A percentile compares a stretch with the other conserved stretches of the same genome.
Evolutionary conservation across 2,329 filamentous ascomycete species (phyloP).

Genomic region (Monilinia fructigena): DNA sequence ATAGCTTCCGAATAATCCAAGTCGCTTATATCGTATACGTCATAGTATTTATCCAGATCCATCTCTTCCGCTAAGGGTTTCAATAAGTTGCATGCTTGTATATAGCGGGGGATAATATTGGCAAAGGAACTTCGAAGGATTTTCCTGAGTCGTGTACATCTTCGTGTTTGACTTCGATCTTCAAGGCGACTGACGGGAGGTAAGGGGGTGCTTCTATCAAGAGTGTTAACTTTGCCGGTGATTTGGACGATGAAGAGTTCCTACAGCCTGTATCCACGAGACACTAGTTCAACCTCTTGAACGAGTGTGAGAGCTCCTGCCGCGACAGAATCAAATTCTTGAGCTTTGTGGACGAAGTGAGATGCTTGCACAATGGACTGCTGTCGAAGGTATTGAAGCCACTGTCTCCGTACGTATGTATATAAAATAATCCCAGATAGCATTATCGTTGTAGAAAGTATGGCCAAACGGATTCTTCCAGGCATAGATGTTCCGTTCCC

Average conservation of each 20-base stretch:
- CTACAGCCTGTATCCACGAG: slow-evolving; percentile 81
- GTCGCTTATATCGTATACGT: slow-evolving; percentile 78
- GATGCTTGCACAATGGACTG: slow-evolving; percentile 70
- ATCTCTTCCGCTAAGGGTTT: slow-evolving; percentile 73
- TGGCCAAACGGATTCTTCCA: slow-evolving; percentile 56
- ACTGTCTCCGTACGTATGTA: slow-evolving; percentile 73
- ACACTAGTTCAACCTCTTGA: slow-evolving; percentile 94
- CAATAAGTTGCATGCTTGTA: slow-evolving; percentile 66
- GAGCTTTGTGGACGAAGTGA: slow-evolving; percentile 68
- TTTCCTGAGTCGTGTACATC: slow-evolving; percentile 77
- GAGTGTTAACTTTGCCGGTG: slow-evolving; percentile 25
- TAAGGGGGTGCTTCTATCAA: slow-evolving; percentile 73
- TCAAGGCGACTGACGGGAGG: slow-evolving; percentile 92
- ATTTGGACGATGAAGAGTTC: slow-evolving; percentile 38
- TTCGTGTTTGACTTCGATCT: slow-evolving; percentile 72
- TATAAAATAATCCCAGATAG: slow-evolving; percentile 61
- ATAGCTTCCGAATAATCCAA: slow-evolving; percentile 71
- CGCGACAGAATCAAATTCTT: slow-evolving; percentile 76
- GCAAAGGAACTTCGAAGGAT: slow-evolving; percentile 69
- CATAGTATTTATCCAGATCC: slow-evolving; percentile 88
- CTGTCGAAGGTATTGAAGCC: slow-evolving; percentile 74
- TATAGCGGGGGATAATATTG: slow-evolving; percentile 69
- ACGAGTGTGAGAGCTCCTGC: slow-evolving; percentile 77
- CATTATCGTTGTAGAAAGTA: slow-evolving; percentile 48
- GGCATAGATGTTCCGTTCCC: slow-evolving; percentile 50